Evolutionary conservation across 192 early-diverging fungal genomes (phyloP).

Genomic region (Chytriomyces sp.): DNA sequence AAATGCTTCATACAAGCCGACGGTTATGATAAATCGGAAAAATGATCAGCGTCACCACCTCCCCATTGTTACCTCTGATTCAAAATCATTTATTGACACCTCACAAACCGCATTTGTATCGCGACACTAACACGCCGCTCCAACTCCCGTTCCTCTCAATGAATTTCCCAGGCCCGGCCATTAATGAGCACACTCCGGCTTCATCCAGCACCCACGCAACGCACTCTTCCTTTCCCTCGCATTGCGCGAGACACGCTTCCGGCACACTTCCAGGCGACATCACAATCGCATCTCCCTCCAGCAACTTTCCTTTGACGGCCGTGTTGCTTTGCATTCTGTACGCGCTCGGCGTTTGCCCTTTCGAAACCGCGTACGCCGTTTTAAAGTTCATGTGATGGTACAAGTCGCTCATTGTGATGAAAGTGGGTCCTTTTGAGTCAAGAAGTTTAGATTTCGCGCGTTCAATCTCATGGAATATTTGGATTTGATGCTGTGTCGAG

Average conservation of each 20-base stretch:
- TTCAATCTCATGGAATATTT: constrained; percentile 38
- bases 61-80: too few species aligned
- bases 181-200: background rate
- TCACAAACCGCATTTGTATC: too few species aligned
- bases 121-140: too few species aligned
- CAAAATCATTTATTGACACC: too few species aligned
- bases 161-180: background rate
- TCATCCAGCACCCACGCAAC: background rate
- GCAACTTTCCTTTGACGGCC: background rate
- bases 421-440: background rate
- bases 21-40: too few species aligned
- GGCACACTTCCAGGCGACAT: background rate
- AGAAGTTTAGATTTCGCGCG: background rate
- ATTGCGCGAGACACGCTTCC: background rate
- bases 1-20: too few species aligned
- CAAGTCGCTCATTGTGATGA: background rate
- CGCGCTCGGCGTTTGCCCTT: too few species aligned
- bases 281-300: background rate
- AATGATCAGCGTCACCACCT: too few species aligned
- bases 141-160: too few species aligned
- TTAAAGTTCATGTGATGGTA: background rate
- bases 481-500: constrained; percentile 36
- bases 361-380: background rate
- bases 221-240: constrained; percentile 2
- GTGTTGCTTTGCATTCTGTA: background rate